Conservation (phyloP, 2,329 filamentous ascomycete genomes). For the Xylariales sp. region DNA sequence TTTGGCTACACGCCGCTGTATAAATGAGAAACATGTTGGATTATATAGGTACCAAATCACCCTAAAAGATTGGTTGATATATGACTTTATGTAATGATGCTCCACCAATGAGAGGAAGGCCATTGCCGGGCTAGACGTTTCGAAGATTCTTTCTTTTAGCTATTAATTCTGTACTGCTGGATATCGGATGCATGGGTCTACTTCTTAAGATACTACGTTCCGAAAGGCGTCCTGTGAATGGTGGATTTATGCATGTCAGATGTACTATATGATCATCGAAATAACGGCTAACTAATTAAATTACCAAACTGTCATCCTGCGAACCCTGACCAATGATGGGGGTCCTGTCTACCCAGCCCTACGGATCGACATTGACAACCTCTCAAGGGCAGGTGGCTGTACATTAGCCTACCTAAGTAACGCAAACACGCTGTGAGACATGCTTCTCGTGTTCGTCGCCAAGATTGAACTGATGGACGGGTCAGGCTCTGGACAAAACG, state of each 20-base stretch:
- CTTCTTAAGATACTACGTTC: neutral
- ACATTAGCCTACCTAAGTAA: neutral
- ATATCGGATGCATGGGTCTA: neutral
- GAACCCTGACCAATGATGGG: constrained; percentile 5
- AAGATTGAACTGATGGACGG: constrained; percentile 7
- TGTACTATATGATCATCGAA: too few species aligned
- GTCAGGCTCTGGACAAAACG: neutral
- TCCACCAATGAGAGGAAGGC: neutral
- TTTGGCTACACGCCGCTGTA: neutral
- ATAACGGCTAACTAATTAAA: neutral
- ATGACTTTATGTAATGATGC: neutral
- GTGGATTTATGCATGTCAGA: too few species aligned
- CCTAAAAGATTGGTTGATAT: neutral
- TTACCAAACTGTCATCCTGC: neutral
- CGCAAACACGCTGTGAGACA: constrained; percentile 16
- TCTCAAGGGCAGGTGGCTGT: neutral
- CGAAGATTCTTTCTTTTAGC: neutral
- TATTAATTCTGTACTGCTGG: neutral
- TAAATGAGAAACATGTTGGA: neutral
- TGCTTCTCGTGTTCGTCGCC: constrained; percentile 30
- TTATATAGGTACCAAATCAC: too few species aligned
- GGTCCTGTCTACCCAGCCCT: constrained; percentile 16
- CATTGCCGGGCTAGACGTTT: too few species aligned
- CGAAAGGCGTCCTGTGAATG: too few species aligned
- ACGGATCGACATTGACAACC: constrained; percentile 12